Evolutionary conservation across 306 rosid genomes (phyloP).

Genomic region (Mucuna pruriens): DNA sequence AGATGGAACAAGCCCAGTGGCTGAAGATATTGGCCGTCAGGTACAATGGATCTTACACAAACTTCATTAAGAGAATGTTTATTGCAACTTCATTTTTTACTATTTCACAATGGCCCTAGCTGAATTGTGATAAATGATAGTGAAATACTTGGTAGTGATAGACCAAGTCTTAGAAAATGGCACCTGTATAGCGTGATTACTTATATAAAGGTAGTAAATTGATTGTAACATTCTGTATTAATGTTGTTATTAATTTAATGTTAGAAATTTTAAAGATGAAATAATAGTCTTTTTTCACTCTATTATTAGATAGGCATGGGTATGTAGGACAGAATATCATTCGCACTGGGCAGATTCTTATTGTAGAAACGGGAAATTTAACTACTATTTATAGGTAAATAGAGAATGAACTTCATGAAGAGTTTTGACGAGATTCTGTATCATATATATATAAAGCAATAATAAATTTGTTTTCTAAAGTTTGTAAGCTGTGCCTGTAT

Average conservation of each 20-base stretch:
- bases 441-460: background rate
- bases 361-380: background rate
- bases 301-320: background rate
- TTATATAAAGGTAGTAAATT: background rate
- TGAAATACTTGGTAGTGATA: background rate
- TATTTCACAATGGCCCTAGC: background rate
- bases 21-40: constrained; percentile 99
- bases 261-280: background rate
- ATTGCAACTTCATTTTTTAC: background rate
- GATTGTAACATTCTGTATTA: background rate
- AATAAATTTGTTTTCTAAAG: background rate
- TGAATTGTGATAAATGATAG: background rate
- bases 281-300: no score
- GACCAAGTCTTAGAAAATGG: background rate
- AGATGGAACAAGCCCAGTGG: constrained; percentile 87
- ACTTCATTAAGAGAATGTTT: background rate
- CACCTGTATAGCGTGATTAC: background rate
- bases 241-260: background rate
- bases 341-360: background rate
- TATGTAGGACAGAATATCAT: background rate
- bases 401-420: background rate
- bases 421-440: background rate
- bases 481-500: background rate
- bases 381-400: background rate
- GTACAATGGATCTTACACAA: constrained; percentile 42